Evolutionary conservation across 2,329 filamentous ascomycete species (phyloP).

Genomic region (Aspergillus puulaauensis): DNA sequence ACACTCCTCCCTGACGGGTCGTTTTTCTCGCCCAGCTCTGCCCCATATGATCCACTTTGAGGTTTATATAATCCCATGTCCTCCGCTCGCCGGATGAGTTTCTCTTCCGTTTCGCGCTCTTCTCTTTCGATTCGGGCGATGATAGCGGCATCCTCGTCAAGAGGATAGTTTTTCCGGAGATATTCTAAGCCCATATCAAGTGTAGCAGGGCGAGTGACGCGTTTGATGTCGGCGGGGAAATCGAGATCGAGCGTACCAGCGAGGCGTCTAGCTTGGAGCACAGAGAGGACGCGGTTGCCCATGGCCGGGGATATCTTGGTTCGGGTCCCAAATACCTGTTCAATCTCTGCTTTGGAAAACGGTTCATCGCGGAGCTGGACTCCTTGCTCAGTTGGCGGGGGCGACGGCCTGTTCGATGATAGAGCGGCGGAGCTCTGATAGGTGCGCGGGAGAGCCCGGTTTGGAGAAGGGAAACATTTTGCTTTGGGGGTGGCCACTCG

Average conservation of each 20-base stretch:
- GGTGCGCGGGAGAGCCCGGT: conserved; percentile 3
- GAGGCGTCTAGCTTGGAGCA: conserved; percentile 45
- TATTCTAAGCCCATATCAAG: conserved; percentile 41
- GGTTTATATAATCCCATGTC: conserved; percentile 43
- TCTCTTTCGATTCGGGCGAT: conserved; percentile 44
- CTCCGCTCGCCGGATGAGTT: conserved; percentile 38
- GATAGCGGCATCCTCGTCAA: conserved; percentile 52
- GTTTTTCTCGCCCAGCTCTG: conserved; percentile 40
- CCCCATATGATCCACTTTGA: conserved; percentile 45
- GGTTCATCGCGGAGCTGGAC: conserved; percentile 27
- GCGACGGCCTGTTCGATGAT: conserved; percentile 11
- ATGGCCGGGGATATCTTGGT: conserved; percentile 27
- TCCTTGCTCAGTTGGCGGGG: conserved; percentile 25
- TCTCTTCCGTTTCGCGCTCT: conserved; percentile 37
- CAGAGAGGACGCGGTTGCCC: conserved; percentile 39
- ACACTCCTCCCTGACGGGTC: conserved; percentile 45
- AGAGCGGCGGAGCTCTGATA: conserved; percentile 23
- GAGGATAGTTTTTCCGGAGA: conserved; percentile 42
- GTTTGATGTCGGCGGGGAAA: conserved; percentile 40
- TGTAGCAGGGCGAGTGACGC: conserved; percentile 30
- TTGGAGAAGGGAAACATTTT: background rate
- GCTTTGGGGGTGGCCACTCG: background rate
- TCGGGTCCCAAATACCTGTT: conserved; percentile 34
- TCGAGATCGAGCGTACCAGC: conserved; percentile 47
- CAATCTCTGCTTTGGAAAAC: conserved; percentile 34